These are phyloP conservation scores for Coemansia sp. DNA, from an alignment of 192 early-diverging fungal species.

Conservation along the genomic window DNA sequence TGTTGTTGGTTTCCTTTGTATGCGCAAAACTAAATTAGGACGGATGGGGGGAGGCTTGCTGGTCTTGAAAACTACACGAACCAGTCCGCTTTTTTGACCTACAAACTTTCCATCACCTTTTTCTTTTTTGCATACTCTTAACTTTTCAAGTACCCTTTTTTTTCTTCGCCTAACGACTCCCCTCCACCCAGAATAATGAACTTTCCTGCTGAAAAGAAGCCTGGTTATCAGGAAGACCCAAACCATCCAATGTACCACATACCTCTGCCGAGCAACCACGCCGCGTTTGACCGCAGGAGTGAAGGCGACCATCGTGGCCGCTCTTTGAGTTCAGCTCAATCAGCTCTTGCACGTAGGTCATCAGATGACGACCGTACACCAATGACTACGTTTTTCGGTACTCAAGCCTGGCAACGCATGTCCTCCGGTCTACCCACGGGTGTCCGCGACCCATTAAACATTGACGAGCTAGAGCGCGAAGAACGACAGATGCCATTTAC, in stretches of 20 bases:
- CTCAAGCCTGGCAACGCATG: conserved; percentile 47
- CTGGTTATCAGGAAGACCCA: conserved; percentile 1
- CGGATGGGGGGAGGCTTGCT: background rate
- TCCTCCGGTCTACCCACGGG: conserved; percentile 44
- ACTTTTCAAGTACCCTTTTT: background rate
- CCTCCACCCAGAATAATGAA: background rate
- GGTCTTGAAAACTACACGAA: background rate
- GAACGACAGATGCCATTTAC: conserved; percentile 55
- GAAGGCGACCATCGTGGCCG: conserved; percentile 25
- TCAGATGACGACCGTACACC: conserved; percentile 44
- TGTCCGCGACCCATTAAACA: conserved; percentile 55
- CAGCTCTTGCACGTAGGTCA: conserved; percentile 10
- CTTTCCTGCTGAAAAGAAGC: conserved; percentile 8
- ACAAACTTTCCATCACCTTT: background rate
- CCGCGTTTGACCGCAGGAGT: conserved; percentile 3
- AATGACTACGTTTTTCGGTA: conserved; percentile 46
- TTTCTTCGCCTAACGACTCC: background rate
- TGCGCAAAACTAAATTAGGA: background rate
- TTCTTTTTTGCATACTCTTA: conserved; percentile 9
- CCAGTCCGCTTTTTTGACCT: background rate
- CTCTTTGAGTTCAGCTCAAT: conserved; percentile 36
- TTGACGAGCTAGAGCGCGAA: conserved; percentile 56
- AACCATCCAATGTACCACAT: conserved; percentile 17
- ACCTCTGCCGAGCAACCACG: conserved; percentile 28
- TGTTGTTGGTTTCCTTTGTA: background rate